These are phyloP conservation scores for Hura crepitans DNA, from an alignment of 441 rosid species.

Conservation along the genomic window DNA sequence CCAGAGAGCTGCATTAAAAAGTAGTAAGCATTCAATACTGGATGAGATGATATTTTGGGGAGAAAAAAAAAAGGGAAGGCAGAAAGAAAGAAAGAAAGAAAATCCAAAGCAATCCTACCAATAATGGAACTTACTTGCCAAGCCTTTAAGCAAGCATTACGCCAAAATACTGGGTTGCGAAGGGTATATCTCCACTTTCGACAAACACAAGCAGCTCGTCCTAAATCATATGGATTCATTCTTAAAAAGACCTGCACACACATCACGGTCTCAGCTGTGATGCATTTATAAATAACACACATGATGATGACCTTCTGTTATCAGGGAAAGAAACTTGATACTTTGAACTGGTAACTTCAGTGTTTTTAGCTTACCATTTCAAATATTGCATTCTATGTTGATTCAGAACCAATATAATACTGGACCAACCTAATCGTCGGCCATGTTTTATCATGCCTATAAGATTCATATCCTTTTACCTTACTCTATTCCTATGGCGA, in stretches of 20 bases:
- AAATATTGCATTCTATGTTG: background rate
- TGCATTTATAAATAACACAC: constrained; percentile 2
- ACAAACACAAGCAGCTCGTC: constrained; percentile 85
- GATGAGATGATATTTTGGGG: background rate
- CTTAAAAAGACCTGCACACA: constrained; percentile 67
- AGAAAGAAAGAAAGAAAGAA: background rate
- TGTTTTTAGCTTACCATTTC: background rate
- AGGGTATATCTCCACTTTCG: constrained; percentile 91
- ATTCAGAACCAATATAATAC: background rate
- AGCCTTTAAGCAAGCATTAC: constrained; percentile 82
- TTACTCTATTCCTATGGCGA: background rate
- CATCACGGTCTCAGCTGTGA: background rate
- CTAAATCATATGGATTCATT: constrained; percentile 77
- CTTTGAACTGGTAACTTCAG: background rate
- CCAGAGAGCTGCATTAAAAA: constrained; percentile 53
- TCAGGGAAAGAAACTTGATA: background rate
- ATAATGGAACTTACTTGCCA: constrained; percentile 59
- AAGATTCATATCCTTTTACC: background rate
- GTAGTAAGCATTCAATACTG: constrained; percentile 15
- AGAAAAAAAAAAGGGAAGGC: no score
- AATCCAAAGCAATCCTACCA: background rate
- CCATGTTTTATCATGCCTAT: no score
- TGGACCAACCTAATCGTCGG: background rate
- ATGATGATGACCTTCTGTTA: background rate
- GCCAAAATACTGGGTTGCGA: constrained; percentile 92